Evolutionary conservation across 345 rosid species (phyloP).

Genomic region (Citrus inodora): DNA sequence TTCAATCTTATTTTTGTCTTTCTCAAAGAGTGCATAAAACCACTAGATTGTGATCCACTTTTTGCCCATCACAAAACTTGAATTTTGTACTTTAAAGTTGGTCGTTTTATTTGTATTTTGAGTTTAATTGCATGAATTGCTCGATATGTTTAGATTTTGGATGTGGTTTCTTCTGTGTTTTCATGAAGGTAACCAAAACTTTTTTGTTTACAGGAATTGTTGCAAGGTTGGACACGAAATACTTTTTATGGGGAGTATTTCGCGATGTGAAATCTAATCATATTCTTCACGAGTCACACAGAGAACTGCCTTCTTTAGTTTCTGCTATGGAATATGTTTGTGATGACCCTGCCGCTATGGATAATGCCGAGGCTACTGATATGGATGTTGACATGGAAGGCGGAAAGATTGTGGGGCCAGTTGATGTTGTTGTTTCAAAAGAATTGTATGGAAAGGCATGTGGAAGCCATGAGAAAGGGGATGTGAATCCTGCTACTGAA

Average conservation of each 20-base stretch:
- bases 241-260: slow-evolving; percentile 48
- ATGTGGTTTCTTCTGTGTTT: not conserved
- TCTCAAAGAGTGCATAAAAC: not conserved
- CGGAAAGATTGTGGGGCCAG: slow-evolving; percentile 20
- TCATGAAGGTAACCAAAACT: not conserved
- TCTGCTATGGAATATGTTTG: not conserved
- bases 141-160: slow-evolving; percentile 1
- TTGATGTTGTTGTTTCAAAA: slow-evolving; percentile 25
- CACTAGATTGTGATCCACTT: too few species aligned
- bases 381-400: slow-evolving; percentile 43
- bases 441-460: not conserved
- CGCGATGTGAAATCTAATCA: slow-evolving; percentile 9
- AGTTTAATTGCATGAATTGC: not conserved
- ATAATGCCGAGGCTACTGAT: slow-evolving; percentile 5
- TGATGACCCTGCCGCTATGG: not conserved
- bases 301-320: slow-evolving; percentile 1
- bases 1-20: not conserved
- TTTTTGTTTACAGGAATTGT: slow-evolving; percentile 21
- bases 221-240: slow-evolving; percentile 12
- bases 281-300: not conserved
- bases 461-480: not conserved
- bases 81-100: not conserved
- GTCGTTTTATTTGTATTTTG: not conserved
- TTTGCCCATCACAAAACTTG: not conserved
- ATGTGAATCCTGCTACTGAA: not conserved